Evolutionary conservation across 2,329 filamentous ascomycete genomes (phyloP).

Genomic region (Xylaria sp.): DNA sequence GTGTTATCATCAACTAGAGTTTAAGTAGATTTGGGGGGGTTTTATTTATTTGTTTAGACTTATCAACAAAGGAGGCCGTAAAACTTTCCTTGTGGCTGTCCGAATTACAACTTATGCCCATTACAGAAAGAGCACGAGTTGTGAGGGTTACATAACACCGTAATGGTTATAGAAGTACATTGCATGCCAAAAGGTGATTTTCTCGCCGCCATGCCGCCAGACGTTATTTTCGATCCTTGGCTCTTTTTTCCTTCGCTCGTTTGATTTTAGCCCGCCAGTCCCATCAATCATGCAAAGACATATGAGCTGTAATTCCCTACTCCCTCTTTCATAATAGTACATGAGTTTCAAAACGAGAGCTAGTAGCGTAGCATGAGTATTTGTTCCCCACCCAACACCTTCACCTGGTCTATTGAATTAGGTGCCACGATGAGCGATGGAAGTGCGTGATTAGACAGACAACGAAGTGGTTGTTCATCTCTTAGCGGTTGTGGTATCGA

Average conservation of each 20-base stretch:
- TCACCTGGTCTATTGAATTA: background rate
- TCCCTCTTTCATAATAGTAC: slow-evolving; percentile 27
- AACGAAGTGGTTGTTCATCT: slow-evolving; percentile 29
- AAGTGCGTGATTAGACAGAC: background rate
- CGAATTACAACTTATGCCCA: background rate
- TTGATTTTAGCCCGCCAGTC: background rate
- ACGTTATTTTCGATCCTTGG: slow-evolving; percentile 35
- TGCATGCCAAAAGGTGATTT: slow-evolving; percentile 6
- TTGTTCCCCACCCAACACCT: background rate
- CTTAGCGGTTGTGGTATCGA: slow-evolving; percentile 47
- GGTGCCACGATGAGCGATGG: background rate
- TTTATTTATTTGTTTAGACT: slow-evolving; percentile 15
- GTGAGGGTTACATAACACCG: slow-evolving; percentile 17
- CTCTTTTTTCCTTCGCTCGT: background rate
- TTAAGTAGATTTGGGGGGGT: slow-evolving; percentile 15
- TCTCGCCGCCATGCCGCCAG: slow-evolving; percentile 19
- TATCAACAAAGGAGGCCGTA: background rate
- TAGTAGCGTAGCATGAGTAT: background rate
- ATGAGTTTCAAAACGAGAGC: slow-evolving; percentile 8
- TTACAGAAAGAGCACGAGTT: slow-evolving; percentile 19
- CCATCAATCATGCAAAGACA: slow-evolving; percentile 14
- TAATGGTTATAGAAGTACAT: slow-evolving; percentile 33
- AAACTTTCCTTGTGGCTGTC: background rate
- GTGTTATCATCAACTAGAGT: background rate
- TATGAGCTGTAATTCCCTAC: slow-evolving; percentile 17